Conservation (phyloP, 2,329 filamentous ascomycete genomes). For the Teratosphaeriaceae sp. region DNA sequence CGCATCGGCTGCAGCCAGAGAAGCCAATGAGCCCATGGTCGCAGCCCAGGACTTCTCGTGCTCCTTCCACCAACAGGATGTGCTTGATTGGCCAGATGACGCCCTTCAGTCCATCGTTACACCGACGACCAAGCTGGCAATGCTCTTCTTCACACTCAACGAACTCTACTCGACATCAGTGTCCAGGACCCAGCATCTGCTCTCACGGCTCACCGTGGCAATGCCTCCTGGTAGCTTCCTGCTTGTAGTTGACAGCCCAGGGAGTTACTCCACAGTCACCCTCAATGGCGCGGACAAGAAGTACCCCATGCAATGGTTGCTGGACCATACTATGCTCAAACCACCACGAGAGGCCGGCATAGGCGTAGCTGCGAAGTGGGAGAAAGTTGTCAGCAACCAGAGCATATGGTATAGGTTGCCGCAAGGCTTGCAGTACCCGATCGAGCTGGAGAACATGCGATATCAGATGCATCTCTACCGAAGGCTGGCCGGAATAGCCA, state of each 20-base stretch:
- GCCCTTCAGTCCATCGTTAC: conserved; percentile 29
- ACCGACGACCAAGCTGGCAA: conserved; percentile 50
- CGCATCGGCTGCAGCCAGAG: conserved; percentile 39
- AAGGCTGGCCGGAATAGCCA: background rate
- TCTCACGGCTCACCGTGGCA: conserved; percentile 59
- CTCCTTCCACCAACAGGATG: conserved; percentile 44
- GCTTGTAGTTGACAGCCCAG: conserved; percentile 86
- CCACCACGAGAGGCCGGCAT: conserved; percentile 9
- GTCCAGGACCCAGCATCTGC: conserved; percentile 66
- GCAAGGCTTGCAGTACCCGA: conserved; percentile 63
- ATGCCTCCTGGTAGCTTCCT: conserved; percentile 58
- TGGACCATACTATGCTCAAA: conserved; percentile 69
- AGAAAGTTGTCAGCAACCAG: conserved; percentile 67
- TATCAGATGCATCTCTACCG: conserved; percentile 84
- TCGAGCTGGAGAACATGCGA: conserved; percentile 87
- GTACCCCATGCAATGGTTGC: conserved; percentile 91
- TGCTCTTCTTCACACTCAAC: conserved; percentile 89
- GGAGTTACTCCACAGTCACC: conserved; percentile 80
- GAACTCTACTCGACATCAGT: conserved; percentile 81
- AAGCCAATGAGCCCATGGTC: conserved; percentile 35
- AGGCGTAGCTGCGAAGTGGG: conserved; percentile 49
- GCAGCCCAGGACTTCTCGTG: conserved; percentile 21
- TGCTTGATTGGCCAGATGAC: conserved; percentile 37
- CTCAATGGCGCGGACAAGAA: conserved; percentile 52
- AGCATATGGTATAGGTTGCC: conserved; percentile 76